A percentile compares a stretch with the other conserved stretches of the same genome.
Conservation (phyloP, 2,329 filamentous ascomycete species). For the Neopestalotiopsis rosae region DNA sequence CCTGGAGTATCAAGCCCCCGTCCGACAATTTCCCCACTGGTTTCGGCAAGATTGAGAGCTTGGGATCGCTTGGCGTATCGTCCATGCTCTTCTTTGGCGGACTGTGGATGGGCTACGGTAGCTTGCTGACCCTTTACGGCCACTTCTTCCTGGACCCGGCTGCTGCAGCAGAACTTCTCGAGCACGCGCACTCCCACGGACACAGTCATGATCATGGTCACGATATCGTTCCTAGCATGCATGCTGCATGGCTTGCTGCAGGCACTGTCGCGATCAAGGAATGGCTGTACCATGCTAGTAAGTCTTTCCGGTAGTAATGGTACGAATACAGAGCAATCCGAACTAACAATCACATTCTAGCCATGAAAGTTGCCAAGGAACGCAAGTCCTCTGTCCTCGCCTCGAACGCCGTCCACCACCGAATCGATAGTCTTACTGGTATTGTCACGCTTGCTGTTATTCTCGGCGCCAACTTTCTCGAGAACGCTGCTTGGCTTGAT, state of each 20-base stretch:
- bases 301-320: slow-evolving; percentile 42
- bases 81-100: slow-evolving; percentile 88
- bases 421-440: slow-evolving; percentile 92
- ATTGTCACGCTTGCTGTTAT: slow-evolving; percentile 92
- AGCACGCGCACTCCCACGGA: slow-evolving; percentile 65
- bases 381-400: slow-evolving; percentile 95
- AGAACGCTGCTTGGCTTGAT: slow-evolving; percentile 89
- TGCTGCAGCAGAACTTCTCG: slow-evolving; percentile 56
- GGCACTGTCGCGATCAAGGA: slow-evolving; percentile 94
- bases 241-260: slow-evolving; percentile 92
- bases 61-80: slow-evolving; percentile 92
- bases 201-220: slow-evolving; percentile 69
- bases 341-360: slow-evolving; percentile 50
- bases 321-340: not conserved
- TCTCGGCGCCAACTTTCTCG: slow-evolving; percentile 83
- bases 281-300: slow-evolving; percentile 96
- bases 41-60: slow-evolving; percentile 96
- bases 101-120: slow-evolving; percentile 88
- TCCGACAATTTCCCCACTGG: slow-evolving; percentile 85
- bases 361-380: slow-evolving; percentile 93
- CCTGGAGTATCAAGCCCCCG: slow-evolving; percentile 87
- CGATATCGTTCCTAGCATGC: slow-evolving; percentile 77
- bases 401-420: slow-evolving; percentile 95
- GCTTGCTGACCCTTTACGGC: slow-evolving; percentile 70
- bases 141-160: slow-evolving; percentile 73